Evolutionary conservation across 805 yeast genomes (phyloP).

Genomic region (Suhomyces tanzawaensis): DNA sequence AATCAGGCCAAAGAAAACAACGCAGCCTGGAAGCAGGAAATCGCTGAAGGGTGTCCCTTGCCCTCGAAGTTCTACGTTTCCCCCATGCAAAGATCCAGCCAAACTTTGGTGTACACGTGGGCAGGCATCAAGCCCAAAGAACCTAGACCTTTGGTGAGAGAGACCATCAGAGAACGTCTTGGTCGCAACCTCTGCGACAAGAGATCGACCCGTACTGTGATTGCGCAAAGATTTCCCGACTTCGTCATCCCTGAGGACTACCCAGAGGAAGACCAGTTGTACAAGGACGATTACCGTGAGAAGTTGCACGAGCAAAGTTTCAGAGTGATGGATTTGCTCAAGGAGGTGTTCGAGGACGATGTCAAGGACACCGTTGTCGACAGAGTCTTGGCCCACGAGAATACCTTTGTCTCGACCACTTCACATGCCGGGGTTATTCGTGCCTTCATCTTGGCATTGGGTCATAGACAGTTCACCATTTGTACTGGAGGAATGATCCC

Average conservation of each 20-base stretch:
- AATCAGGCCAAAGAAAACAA: slow-evolving; percentile 53
- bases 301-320: slow-evolving; percentile 46
- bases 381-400: slow-evolving; percentile 18
- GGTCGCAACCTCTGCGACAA: slow-evolving; percentile 63
- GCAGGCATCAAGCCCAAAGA: slow-evolving; percentile 27
- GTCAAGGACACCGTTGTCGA: slow-evolving; percentile 16
- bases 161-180: slow-evolving; percentile 57
- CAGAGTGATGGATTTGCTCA: slow-evolving; percentile 48
- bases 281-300: slow-evolving; percentile 47
- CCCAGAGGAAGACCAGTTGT: slow-evolving; percentile 49
- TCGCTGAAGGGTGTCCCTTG: slow-evolving; percentile 49
- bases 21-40: slow-evolving; percentile 42
- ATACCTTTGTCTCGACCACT: slow-evolving; percentile 44
- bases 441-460: slow-evolving; percentile 47
- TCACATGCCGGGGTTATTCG: slow-evolving; percentile 63
- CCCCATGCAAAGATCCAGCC: slow-evolving; percentile 63
- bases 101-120: slow-evolving; percentile 55
- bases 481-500: slow-evolving; percentile 69
- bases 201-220: slow-evolving; percentile 41
- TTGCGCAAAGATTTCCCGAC: slow-evolving; percentile 38
- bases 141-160: slow-evolving; percentile 33
- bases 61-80: slow-evolving; percentile 58
- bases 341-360: slow-evolving; percentile 26
- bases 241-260: slow-evolving; percentile 23
- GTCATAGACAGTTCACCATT: slow-evolving; percentile 56